A percentile compares a stretch with the other conserved stretches of the same genome.
phyloP scores from a whole-genome alignment of 2,329 filamentous ascomycete species.

The Cladosporium sp. region DNA sequence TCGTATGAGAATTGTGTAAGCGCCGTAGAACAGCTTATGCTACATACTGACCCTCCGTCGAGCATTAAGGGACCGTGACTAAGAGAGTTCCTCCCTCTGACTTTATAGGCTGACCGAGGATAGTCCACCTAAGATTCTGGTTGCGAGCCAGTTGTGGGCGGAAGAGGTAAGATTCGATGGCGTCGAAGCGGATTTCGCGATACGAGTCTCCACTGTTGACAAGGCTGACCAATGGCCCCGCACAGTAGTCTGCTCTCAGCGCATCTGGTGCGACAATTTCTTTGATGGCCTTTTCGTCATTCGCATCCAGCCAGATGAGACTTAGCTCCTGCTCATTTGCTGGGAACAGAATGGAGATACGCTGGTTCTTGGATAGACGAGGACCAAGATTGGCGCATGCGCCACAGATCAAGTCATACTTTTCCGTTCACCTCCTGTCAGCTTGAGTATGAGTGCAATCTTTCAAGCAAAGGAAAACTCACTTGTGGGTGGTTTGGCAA shows the following conservation, averaged over 20 bases:
- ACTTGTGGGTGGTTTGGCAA: background rate
- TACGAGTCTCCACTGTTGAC: background rate
- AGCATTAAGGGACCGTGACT: no score
- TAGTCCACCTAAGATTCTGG: no score
- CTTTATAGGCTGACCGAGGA: no score
- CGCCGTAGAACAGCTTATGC: no score
- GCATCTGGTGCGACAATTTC: background rate
- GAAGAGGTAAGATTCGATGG: no score
- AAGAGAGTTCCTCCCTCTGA: no score
- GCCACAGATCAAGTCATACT: background rate
- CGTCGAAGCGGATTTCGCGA: no score
- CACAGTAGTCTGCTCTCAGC: background rate
- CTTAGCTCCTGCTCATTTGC: background rate
- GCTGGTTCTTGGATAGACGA: background rate
- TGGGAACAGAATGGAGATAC: background rate
- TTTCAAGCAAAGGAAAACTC: background rate
- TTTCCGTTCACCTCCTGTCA: background rate
- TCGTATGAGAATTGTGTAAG: no score
- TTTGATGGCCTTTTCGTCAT: background rate
- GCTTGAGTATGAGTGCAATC: background rate
- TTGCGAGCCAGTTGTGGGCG: no score
- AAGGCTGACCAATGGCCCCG: background rate
- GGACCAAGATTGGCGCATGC: background rate
- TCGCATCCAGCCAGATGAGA: background rate
- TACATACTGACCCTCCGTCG: no score